Evolutionary conservation across 495 filamentous ascomycete species (phyloP), one percentile per base, ranked within the genome.

Genomic region (Trichoderma orchidacearum): DNA sequence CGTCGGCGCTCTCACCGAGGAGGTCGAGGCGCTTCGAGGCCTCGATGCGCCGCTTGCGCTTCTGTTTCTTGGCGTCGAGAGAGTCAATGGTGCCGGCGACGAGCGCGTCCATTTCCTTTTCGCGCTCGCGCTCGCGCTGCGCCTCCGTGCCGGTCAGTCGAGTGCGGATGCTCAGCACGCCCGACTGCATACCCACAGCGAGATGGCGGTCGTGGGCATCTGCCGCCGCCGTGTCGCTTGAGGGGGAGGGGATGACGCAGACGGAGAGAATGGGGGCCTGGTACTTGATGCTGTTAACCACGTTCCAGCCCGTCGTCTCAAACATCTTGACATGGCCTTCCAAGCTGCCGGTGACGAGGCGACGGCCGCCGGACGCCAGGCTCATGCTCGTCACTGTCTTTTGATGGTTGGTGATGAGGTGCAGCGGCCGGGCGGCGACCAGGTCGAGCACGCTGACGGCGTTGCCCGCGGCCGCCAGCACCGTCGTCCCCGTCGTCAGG

Each of bases 301-400:
- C 83, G 64, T 95, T 92, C 94, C 94, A 99, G 28, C 76, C 80
- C 0, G 81, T 80, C 1, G 90, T 93, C 70, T 97, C 92, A 60
- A 92, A 96, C 34, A 97, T 80, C 73, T 99, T 99, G 69, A 99
- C 80, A 66, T 96, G 93, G 13, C 94, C 94, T 68, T 99, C 93
- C 30, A 99, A 74, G 15, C 83, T 86, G 67, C 89, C 94, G 65
- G 81, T 88, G 58, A 99, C 79, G 51, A 99, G 75, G 45, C 94
- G 80, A 6, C 82, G 81, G 17, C 84, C 82, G 61, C 87, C 83
- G 29, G 86, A 88, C 0, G 90, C 93, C n/a, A 79, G 65, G 41
- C 72, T 75, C 31, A 99, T 77, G 3, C 87, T 81, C 0, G 93
- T 97, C 30, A 99, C 89, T 0, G 93, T 95, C 80, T 96, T 97